Evolutionary conservation across 2,329 filamentous ascomycete genomes (phyloP).

Genomic region (Diplocarpon mali): DNA sequence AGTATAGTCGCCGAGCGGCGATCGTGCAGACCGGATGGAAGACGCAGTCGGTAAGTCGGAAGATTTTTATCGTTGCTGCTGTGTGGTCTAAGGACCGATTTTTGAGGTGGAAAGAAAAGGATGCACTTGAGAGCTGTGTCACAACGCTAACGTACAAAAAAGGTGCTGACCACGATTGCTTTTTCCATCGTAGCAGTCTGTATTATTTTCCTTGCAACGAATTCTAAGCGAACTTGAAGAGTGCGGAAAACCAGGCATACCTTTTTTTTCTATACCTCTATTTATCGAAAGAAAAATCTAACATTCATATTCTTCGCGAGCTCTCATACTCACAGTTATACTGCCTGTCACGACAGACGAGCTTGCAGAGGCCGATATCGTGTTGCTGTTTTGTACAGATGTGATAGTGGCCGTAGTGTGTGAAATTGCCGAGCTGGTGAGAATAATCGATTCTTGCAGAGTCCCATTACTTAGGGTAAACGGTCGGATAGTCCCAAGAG

Average conservation of each 20-base stretch:
- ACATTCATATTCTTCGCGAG: not conserved
- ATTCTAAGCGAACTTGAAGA: constrained; percentile 20
- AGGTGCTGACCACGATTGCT: constrained; percentile 54
- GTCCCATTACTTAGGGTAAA: not conserved
- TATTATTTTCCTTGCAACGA: constrained; percentile 44
- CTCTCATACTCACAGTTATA: not conserved
- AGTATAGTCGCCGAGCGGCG: constrained; percentile 67
- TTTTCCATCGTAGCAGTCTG: constrained; percentile 54
- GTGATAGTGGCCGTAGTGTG: not conserved
- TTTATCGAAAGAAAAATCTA: not conserved
- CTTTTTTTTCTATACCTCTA: not conserved
- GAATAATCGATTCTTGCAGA: not conserved
- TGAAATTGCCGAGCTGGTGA: not conserved
- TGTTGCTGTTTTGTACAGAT: not conserved
- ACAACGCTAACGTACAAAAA: constrained; percentile 1
- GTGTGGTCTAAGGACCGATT: not conserved
- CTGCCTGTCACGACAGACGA: not conserved
- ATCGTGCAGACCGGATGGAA: constrained; percentile 91
- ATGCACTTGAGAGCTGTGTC: not conserved
- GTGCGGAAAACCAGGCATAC: not conserved
- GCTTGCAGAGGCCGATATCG: not conserved
- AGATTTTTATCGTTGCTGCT: not conserved
- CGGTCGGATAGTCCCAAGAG: not conserved
- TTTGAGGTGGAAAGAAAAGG: not conserved
- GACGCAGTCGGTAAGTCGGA: constrained; percentile 58